A percentile compares a stretch with the other conserved stretches of the same genome.
phyloP scores from a whole-genome alignment of 768 basidiomycete genomes.

The Lenzites betulinus region DNA sequence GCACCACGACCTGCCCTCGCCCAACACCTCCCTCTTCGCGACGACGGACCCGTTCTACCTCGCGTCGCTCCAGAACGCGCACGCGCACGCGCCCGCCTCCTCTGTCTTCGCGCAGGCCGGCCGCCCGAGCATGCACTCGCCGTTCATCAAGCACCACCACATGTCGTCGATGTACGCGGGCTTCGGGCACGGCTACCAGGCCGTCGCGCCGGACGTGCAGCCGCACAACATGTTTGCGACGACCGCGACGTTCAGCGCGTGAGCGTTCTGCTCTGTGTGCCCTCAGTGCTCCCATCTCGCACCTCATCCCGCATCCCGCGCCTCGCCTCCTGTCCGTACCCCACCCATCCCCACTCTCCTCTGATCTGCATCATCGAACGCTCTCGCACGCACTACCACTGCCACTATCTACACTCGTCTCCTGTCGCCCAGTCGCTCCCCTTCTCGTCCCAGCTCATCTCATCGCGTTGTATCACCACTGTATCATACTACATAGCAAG shows the following conservation, averaged over 20 bases:
- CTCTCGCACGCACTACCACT: background rate
- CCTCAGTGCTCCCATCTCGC: background rate
- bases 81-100: slow-evolving; percentile 25
- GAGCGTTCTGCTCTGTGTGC: slow-evolving; percentile 5
- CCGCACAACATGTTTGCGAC: slow-evolving; percentile 19
- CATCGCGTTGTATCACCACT: slow-evolving; percentile 17
- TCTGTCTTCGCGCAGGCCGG: slow-evolving; percentile 43
- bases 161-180: slow-evolving; percentile 15
- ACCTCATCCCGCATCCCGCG: background rate
- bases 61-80: slow-evolving; percentile 42
- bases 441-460: too few relatives aligned
- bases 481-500: slow-evolving; percentile 13
- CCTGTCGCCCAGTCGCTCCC: too few relatives aligned
- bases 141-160: slow-evolving; percentile 31
- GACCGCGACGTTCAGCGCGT: slow-evolving; percentile 15
- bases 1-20: slow-evolving; percentile 30
- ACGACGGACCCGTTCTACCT: slow-evolving; percentile 54
- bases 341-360: background rate
- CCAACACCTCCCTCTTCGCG: slow-evolving; percentile 40
- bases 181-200: slow-evolving; percentile 13
- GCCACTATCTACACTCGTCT: background rate
- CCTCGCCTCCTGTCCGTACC: background rate
- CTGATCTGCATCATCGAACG: background rate
- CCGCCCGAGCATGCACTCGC: slow-evolving; percentile 40
- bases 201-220: slow-evolving; percentile 20